These are phyloP conservation scores for Wickerhamiella spandovensis DNA, from an alignment of 805 yeast genomes.

Conservation along the genomic window DNA sequence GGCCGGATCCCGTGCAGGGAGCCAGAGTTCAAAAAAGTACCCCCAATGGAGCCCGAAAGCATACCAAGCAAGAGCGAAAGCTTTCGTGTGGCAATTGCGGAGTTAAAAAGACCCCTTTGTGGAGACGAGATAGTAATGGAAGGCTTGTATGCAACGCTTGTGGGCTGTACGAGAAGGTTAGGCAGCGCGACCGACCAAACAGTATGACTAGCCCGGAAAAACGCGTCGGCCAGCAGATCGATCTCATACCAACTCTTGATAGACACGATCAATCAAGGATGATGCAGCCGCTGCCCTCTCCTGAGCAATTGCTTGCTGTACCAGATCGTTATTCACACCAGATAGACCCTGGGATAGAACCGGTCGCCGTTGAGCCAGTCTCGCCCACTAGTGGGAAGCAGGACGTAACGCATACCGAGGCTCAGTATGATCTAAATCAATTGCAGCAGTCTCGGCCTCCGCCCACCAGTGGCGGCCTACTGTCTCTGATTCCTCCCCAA, in stretches of 20 bases:
- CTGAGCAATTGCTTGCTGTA: too few species aligned
- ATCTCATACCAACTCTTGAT: background rate
- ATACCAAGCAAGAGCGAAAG: background rate
- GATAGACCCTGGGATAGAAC: too few species aligned
- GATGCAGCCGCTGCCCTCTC: too few species aligned
- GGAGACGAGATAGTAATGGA: slow-evolving; percentile 90
- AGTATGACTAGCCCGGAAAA: background rate
- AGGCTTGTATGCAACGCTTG: slow-evolving; percentile 93
- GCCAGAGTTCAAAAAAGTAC: background rate
- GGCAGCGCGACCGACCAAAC: background rate
- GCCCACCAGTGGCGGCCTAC: too few species aligned
- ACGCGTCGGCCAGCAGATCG: background rate
- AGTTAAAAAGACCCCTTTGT: slow-evolving; percentile 84
- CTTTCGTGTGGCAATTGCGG: slow-evolving; percentile 73
- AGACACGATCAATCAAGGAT: background rate
- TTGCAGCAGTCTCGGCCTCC: too few species aligned
- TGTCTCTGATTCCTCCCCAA: too few species aligned
- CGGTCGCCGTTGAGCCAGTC: too few species aligned
- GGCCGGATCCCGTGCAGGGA: background rate
- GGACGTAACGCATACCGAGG: too few species aligned
- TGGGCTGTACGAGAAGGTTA: slow-evolving; percentile 44
- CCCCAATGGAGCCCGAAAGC: background rate
- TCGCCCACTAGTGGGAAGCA: too few species aligned
- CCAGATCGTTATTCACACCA: too few species aligned
- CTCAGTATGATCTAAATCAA: too few species aligned